Conservation (phyloP, 1,284 basidiomycete genomes). For the Mrakiaceae sp. region DNA sequence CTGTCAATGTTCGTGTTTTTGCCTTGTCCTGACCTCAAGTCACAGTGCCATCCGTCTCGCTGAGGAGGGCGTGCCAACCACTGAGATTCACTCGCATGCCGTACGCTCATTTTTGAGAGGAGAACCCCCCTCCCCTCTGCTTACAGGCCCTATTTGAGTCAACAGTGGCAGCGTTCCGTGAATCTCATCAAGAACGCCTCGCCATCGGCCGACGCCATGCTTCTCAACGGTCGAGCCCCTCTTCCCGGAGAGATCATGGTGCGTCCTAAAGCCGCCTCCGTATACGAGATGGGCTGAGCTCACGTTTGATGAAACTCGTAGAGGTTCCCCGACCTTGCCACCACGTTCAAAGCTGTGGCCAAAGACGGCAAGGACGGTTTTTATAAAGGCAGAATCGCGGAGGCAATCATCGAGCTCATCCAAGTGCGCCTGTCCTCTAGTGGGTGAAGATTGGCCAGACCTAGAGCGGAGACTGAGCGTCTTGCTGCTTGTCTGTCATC, state of each 20-base stretch:
- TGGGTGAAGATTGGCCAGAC: background rate
- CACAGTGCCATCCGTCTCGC: conserved; percentile 59
- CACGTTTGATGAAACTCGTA: background rate
- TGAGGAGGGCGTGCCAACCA: conserved; percentile 70
- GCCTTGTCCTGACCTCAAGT: conserved; percentile 18
- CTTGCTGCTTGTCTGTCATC: background rate
- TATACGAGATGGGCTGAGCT: conserved; percentile 22
- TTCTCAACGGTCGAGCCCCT: conserved; percentile 65
- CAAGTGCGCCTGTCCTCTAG: conserved; percentile 19
- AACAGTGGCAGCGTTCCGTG: conserved; percentile 64
- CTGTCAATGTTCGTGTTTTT: conserved; percentile 23
- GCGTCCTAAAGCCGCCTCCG: too few species aligned
- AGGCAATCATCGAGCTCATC: conserved; percentile 77
- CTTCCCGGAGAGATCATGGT: conserved; percentile 31
- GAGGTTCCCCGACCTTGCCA: conserved; percentile 63
- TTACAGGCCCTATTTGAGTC: background rate
- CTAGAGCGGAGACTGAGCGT: background rate
- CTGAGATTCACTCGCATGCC: conserved; percentile 55
- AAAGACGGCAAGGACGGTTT: conserved; percentile 78
- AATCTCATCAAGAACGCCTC: conserved; percentile 66
- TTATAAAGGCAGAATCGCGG: conserved; percentile 78
- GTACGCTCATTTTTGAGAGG: conserved; percentile 35
- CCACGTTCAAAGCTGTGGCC: conserved; percentile 69
- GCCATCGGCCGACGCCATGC: conserved; percentile 70
- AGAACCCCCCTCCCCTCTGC: background rate